Conservation (phyloP, 1,284 basidiomycete species). For the Tylopilus orsonianus region DNA sequence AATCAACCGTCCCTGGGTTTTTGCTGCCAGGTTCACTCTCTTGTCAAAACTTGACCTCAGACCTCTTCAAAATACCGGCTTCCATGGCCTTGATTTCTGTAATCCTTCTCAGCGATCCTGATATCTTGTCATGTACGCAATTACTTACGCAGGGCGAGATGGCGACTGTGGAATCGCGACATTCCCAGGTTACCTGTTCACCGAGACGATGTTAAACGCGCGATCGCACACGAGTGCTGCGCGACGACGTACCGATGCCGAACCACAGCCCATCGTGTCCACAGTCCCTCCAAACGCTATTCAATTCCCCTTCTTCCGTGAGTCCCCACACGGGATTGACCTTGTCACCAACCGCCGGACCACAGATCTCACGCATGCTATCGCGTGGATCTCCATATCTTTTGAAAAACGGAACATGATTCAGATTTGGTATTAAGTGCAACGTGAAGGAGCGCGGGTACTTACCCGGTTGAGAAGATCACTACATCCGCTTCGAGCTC, state of each 20-base stretch:
- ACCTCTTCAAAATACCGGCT: conserved; percentile 27
- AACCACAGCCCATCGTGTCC: conserved; percentile 38
- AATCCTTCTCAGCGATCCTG: background rate
- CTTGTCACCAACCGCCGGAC: conserved; percentile 37
- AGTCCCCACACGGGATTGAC: conserved; percentile 45
- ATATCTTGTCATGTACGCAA: background rate
- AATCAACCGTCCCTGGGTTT: background rate
- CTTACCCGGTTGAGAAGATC: conserved; percentile 45
- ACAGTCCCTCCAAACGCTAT: conserved; percentile 36
- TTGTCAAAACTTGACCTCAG: conserved; percentile 25
- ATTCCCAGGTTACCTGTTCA: conserved; percentile 34
- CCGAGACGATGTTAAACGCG: background rate
- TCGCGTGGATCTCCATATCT: conserved; percentile 33
- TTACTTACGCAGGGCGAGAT: conserved; percentile 40
- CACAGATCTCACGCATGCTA: conserved; percentile 39
- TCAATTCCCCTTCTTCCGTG: conserved; percentile 46
- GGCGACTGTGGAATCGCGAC: conserved; percentile 37
- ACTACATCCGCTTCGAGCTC: conserved; percentile 47
- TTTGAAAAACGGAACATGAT: background rate
- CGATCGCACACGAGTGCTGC: background rate
- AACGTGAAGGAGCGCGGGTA: background rate
- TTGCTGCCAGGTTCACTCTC: background rate
- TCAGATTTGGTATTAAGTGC: background rate
- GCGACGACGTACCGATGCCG: conserved; percentile 29
- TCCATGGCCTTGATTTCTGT: conserved; percentile 37